These are phyloP conservation scores for Nothomitra cinnamomea DNA, from an alignment of 2,329 filamentous ascomycete genomes.

Conservation along the genomic window DNA sequence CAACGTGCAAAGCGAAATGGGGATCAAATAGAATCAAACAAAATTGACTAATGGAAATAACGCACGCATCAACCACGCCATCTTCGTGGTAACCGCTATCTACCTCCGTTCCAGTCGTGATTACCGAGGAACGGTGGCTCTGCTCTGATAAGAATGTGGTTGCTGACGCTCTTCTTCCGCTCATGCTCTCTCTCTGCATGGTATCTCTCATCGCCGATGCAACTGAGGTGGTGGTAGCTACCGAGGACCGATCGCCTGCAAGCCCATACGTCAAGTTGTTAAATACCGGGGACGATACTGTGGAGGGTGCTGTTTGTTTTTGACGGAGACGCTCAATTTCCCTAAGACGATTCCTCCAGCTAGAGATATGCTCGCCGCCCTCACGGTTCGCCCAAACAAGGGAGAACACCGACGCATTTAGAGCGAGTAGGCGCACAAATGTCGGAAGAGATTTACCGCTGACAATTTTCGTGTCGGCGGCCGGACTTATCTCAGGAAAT, in stretches of 20 bases:
- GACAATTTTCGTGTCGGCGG: slow-evolving; percentile 76
- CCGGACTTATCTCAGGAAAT: slow-evolving; percentile 83
- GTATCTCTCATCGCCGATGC: neutral
- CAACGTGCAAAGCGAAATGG: neutral
- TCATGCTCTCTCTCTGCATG: neutral
- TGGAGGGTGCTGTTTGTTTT: slow-evolving; percentile 2
- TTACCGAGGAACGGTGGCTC: neutral
- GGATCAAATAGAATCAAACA: neutral
- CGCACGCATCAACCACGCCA: slow-evolving; percentile 1
- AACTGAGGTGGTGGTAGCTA: neutral
- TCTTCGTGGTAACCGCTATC: slow-evolving; percentile 1
- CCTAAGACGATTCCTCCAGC: slow-evolving; percentile 73
- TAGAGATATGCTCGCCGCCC: slow-evolving; percentile 68
- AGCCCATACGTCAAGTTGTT: neutral
- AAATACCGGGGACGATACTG: neutral
- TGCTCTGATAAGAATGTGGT: slow-evolving; percentile 1
- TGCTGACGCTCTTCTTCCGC: neutral
- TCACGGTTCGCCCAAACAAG: slow-evolving; percentile 70
- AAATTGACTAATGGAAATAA: neutral
- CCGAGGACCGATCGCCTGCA: neutral
- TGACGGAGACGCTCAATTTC: slow-evolving; percentile 74
- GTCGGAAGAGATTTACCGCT: slow-evolving; percentile 65
- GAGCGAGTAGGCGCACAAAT: slow-evolving; percentile 73
- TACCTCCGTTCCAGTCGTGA: slow-evolving; percentile 1
- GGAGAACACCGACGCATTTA: slow-evolving; percentile 89